Evolutionary conservation across 2,329 filamentous ascomycete genomes (phyloP), one percentile per base, ranked within the genome.

Genomic region (Emmonsia crescens): DNA sequence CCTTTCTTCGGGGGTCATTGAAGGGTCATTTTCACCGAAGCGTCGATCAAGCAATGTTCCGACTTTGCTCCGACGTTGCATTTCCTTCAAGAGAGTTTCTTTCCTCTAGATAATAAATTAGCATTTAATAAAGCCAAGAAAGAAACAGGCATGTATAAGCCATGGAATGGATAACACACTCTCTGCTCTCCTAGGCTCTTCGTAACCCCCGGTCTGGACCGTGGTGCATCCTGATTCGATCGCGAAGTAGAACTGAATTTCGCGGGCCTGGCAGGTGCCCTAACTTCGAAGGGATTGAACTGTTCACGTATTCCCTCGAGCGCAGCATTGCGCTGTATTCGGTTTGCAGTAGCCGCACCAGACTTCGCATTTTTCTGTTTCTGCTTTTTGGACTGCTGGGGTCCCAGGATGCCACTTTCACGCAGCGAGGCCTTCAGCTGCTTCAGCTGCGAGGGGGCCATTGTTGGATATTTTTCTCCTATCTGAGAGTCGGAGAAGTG

Each of bases 281-380:
- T 95, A 73, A 96, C 84, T 72, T 99, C 94, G 76, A 99, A 99
- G 0, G 94, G 94, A 74, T 99, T 99, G 83, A 97, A 97, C 68
- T 92, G 88, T 71, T 97, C 92, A 71, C 94, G 88, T 73, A 99
- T 96, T 62, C 84, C 85, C 68, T 89, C 86, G 65, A 99, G 81
- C 19, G 91, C 89, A 61, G 85, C 87, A 70, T 88, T 84, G 71
- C 88, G 85, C 73, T 91, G 85, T 31, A 90, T 82, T 63, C 89
- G 86, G 75, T 91, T 89, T 70, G 93, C 87, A 68, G 83, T 84
- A 65, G 81, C 82, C 61, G 83, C 85, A 59, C 82, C 83, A 75
- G 85, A 85, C 74, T 86, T 85, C 60, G 82, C 84, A 70, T 83
- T 82, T 71, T 88, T 85, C 70, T 89, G 89, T 74, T 89, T 91